Evolutionary conservation across 2,329 filamentous ascomycete species (phyloP), one percentile per base, ranked within the genome.

Genomic region (Fusarium sp.): DNA sequence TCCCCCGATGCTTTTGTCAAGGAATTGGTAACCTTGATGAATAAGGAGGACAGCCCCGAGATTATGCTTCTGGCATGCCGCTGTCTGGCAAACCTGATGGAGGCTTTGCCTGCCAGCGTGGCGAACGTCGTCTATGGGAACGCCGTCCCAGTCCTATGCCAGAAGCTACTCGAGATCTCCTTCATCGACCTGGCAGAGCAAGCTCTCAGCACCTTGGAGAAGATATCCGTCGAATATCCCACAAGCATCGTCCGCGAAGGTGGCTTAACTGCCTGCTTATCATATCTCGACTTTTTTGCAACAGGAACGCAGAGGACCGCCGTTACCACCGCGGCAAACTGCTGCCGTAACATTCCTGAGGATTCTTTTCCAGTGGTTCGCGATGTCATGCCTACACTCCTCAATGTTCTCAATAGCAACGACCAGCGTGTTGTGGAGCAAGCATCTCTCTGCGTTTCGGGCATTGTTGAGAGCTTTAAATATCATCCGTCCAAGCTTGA

Each of bases 111-210:
- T 22, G 92, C 94, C 36, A 96, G 96, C 66, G 96, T 96, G 57
- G 94, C 95, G 14, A 98, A 97, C 80, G 95, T 99, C 16, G 96
- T 98, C 5, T 98, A 98, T 80, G 96, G 95, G n/a, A 94, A 95
- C 58, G 96, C 96, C 36, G 96, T 99, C 6, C 95, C 96, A 3
- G 92, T 99, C 14, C 86, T 99, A 29, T 98, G 96, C 84, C 94
- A 96, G 80, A 99, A 98, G 83, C 87, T 99, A 33, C 87, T 98
- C 69, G 95, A 98, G 83, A 98, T 98, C 53, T 93, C 96, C 70
- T 99, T 96, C 81, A 99, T 99, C 80, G 96, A 99, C 82, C 87
- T 99, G 62, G 97, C 97, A 40, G 96, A 99, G 84, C 97, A 99
- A 84, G 95, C 96, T 66, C 85, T 99, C 58, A 99, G 95, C 85